phyloP scores from a whole-genome alignment of 2,329 filamentous ascomycete species.

The Ophiocordyceps sinensis region DNA sequence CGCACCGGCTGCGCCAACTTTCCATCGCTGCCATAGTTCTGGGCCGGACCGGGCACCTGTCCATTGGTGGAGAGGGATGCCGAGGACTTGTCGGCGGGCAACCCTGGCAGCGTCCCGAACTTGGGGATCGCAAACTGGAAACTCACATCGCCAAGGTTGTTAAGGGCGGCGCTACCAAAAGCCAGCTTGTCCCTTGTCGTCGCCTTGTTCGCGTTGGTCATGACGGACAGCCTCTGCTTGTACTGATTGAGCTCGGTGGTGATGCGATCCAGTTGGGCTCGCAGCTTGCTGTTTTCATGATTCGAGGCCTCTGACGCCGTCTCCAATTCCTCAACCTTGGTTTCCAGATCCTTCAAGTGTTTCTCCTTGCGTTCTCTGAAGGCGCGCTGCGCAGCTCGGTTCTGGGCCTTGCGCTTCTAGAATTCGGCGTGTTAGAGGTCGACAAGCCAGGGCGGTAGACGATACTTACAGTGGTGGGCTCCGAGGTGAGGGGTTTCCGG shows the following conservation, averaged over 20 bases:
- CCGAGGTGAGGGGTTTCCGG: slow-evolving; percentile 85
- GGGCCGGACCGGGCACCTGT: slow-evolving; percentile 11
- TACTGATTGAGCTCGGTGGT: slow-evolving; percentile 79
- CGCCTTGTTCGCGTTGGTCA: slow-evolving; percentile 17
- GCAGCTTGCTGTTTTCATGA: slow-evolving; percentile 71
- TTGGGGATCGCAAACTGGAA: slow-evolving; percentile 96
- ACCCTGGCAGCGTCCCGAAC: slow-evolving; percentile 61
- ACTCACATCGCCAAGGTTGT: slow-evolving; percentile 56
- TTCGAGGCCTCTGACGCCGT: slow-evolving; percentile 72
- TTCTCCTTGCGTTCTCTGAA: slow-evolving; percentile 93
- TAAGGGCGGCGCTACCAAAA: slow-evolving; percentile 33
- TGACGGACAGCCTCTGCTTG: slow-evolving; percentile 65
- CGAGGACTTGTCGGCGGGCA: slow-evolving; percentile 15
- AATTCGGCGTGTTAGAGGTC: background rate
- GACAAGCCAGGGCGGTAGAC: background rate
- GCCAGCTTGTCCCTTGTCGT: slow-evolving; percentile 23
- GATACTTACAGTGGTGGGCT: slow-evolving; percentile 82
- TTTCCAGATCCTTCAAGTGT: slow-evolving; percentile 74
- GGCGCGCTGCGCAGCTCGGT: slow-evolving; percentile 79
- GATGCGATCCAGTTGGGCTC: slow-evolving; percentile 78
- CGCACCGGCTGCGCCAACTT: slow-evolving; percentile 9
- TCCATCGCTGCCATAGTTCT: slow-evolving; percentile 13
- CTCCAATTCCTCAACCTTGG: slow-evolving; percentile 60
- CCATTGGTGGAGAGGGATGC: slow-evolving; percentile 5
- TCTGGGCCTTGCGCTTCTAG: slow-evolving; percentile 92